phyloP scores from a whole-genome alignment of 257 asterid species.

The Anisodus acutangulus region DNA sequence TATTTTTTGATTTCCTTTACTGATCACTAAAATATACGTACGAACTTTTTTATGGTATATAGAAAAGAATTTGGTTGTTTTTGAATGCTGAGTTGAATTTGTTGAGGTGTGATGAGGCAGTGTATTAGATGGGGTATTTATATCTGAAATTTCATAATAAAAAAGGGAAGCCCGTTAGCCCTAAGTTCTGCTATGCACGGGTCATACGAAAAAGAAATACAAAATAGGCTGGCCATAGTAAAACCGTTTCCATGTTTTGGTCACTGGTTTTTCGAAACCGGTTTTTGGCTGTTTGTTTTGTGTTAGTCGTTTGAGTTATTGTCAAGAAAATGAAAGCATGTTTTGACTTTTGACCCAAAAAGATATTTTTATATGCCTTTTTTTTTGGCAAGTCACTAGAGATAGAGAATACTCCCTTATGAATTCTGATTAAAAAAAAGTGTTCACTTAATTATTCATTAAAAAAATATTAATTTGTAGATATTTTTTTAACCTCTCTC shows the following conservation, averaged over 20 bases:
- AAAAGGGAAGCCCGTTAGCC: neutral
- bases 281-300: slow-evolving; percentile 16
- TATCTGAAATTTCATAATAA: neutral
- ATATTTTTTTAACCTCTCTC: no score
- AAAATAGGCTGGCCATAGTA: neutral
- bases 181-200: no score
- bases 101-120: neutral
- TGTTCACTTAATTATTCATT: no score
- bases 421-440: no score
- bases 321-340: neutral
- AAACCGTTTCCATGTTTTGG: neutral
- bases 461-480: no score
- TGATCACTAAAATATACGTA: neutral
- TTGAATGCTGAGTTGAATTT: neutral
- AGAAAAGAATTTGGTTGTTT: neutral
- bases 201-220: neutral
- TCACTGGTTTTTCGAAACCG: neutral
- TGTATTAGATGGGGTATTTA: neutral
- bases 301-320: neutral
- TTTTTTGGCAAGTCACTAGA: no score
- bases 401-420: no score
- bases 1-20: slow-evolving; percentile 30
- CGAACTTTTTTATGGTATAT: neutral
- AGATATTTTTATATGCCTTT: no score
- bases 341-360: no score